Evolutionary conservation across 75 land plant species (phyloP).

Genomic region (Pinus taeda): DNA sequence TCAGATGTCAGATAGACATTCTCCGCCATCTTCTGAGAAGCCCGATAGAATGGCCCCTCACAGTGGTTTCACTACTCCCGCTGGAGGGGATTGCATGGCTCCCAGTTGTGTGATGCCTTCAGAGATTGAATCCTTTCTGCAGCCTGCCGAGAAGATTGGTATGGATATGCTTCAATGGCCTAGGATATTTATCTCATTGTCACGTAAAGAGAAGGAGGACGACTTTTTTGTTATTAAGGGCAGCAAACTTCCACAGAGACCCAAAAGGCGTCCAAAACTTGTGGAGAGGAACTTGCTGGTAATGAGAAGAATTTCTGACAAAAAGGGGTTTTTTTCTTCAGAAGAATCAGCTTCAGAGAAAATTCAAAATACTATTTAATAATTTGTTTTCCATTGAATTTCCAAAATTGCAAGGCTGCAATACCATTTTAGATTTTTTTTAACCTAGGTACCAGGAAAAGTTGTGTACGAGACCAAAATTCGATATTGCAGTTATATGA

Average conservation of each 20-base stretch:
- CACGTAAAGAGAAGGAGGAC: slow-evolving; percentile 39
- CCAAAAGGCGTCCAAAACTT: slow-evolving; percentile 22
- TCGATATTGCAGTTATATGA: no score
- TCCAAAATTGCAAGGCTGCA: neutral
- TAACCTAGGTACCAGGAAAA: neutral
- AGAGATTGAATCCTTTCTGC: neutral
- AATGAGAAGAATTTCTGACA: neutral
- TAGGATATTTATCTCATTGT: slow-evolving; percentile 17
- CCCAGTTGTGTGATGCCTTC: neutral
- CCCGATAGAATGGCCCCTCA: neutral
- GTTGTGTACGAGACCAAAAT: neutral
- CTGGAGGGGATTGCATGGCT: neutral
- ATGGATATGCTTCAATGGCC: slow-evolving; percentile 30
- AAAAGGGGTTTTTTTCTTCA: neutral
- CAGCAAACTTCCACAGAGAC: slow-evolving; percentile 29
- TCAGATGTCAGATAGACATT: neutral
- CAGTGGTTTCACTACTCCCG: neutral
- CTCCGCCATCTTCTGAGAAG: neutral
- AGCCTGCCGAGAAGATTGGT: slow-evolving; percentile 15
- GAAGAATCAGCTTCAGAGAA: neutral
- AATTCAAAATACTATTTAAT: neutral
- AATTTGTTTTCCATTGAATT: neutral
- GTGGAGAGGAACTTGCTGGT: slow-evolving; percentile 30
- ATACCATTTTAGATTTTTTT: neutral
- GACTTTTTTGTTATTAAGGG: slow-evolving; percentile 33